phyloP scores from a whole-genome alignment of 495 filamentous ascomycete genomes.

The Hypoxylon fragiforme region DNA sequence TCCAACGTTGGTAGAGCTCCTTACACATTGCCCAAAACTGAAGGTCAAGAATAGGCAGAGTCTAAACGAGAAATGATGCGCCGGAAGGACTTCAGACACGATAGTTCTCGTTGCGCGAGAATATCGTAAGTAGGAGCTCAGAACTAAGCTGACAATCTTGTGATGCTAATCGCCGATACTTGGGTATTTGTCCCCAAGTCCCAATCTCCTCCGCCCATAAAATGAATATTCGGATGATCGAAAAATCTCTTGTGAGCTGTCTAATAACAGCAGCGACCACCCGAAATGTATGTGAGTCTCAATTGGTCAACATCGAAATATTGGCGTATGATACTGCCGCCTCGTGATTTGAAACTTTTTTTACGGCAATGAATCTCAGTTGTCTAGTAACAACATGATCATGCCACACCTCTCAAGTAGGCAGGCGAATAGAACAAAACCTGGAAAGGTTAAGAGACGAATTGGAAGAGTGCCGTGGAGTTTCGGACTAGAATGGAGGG shows the following conservation, averaged over 20 bases:
- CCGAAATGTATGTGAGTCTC: neutral
- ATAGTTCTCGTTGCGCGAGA: too few relatives aligned
- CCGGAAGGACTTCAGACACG: neutral
- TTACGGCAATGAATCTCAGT: conserved; percentile 13
- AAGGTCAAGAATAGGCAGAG: neutral
- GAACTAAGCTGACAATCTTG: conserved; percentile 5
- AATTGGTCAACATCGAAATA: conserved; percentile 19
- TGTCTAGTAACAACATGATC: conserved; percentile 40
- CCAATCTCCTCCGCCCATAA: conserved; percentile 1
- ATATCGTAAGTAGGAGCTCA: too few relatives aligned
- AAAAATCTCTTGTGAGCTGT: conserved; percentile 17
- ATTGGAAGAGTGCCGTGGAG: conserved; percentile 2
- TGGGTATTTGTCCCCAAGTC: neutral
- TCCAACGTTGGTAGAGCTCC: conserved; percentile 39
- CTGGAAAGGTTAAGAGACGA: conserved; percentile 1
- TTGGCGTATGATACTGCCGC: conserved; percentile 24
- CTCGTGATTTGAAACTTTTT: neutral
- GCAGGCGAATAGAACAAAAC: neutral
- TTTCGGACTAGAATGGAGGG: conserved; percentile 3
- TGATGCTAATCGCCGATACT: conserved; percentile 1
- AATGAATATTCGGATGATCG: conserved; percentile 10
- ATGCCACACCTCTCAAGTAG: conserved; percentile 5
- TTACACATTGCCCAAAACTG: conserved; percentile 29
- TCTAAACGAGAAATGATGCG: conserved; percentile 1
- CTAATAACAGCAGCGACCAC: conserved; percentile 31